Evolutionary conservation across 768 basidiomycete species (phyloP).

Genomic region (Hortiboletus flavorubellus): DNA sequence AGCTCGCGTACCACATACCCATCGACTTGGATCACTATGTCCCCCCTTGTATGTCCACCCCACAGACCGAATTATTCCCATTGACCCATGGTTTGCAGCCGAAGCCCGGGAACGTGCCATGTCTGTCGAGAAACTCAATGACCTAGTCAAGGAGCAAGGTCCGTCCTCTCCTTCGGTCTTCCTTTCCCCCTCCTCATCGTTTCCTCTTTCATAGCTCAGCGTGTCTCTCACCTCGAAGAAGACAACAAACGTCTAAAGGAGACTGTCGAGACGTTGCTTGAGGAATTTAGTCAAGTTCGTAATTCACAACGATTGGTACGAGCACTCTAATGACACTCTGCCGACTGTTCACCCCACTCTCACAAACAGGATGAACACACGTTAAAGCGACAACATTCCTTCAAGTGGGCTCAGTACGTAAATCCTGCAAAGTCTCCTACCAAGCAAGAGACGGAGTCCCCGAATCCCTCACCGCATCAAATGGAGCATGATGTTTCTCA

Average conservation of each 20-base stretch:
- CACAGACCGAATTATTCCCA: not conserved
- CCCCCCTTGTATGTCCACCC: conserved; percentile 69
- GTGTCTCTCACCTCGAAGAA: conserved; percentile 67
- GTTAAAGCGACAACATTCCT: conserved; percentile 71
- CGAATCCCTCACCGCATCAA: conserved; percentile 75
- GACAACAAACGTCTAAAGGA: conserved; percentile 72
- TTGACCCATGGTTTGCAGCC: conserved; percentile 36
- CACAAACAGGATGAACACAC: conserved; percentile 37
- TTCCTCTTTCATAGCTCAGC: conserved; percentile 49
- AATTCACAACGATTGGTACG: conserved; percentile 27
- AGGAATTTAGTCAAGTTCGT: conserved; percentile 55
- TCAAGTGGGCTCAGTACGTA: conserved; percentile 84
- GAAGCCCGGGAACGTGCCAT: conserved; percentile 55
- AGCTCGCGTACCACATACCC: conserved; percentile 77
- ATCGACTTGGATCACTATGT: conserved; percentile 84
- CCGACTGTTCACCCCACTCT: conserved; percentile 7
- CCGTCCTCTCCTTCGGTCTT: conserved; percentile 11
- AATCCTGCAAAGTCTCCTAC: conserved; percentile 80
- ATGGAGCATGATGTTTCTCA: conserved; percentile 63
- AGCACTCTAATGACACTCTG: not conserved
- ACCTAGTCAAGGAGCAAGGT: conserved; percentile 76
- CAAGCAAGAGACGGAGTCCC: conserved; percentile 70
- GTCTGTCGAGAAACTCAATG: conserved; percentile 64
- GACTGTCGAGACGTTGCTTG: conserved; percentile 58
- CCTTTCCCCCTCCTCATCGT: not conserved